Base-by-base conservation (phyloP, 345 rosid species). In the Toxicodendron radicans region DNA sequence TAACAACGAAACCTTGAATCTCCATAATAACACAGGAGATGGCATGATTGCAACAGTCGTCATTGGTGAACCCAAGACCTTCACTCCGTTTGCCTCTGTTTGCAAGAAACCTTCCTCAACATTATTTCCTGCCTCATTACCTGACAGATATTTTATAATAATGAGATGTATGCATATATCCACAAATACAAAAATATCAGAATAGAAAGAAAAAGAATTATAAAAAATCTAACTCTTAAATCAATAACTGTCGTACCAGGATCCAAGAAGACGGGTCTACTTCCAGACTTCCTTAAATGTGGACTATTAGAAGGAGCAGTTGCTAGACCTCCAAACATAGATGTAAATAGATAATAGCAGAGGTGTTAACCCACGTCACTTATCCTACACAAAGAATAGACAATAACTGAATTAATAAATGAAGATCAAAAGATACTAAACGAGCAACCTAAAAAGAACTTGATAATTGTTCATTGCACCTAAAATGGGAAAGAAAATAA, bases 231-330 rank as follows among this genome's bases (percentile, higher is more conserved):
- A 30, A 67, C 3, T 62, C 57, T 17, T 64, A 27, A 14, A 16
- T 32, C 10, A 33, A 48, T 12, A 21, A 60, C 62, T 41, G 24
- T 58, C 53, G 60, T 87, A 93, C 98, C 98, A 68, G 83, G 81
- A 89, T 91, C 94, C 71, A 81, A 73, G 73, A 91, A 82, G 41
- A 85, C 82, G 11, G 83, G 76, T 77, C 91, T 87, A 85, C 94
- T 88, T 80, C 95, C 95, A n/a, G 97, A 79, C 88, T 88, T 90
- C 87, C 95, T 91, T 74, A 90, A 82, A 80, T 91, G 95, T 45
- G 94, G 91, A 77, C 93, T 91, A 72, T 87, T 86, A 62, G 71
- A 78, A 51, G 91, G 79, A 68, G 83, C 78, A 73, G 83, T 66
- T 43, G 70, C 89, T 46, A 83, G 84, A 63, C 90, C 88, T 45